Evolutionary conservation across 441 rosid species (phyloP), one percentile per base, ranked within the genome.

Genomic region (Pelargonium myrrhifolium): DNA sequence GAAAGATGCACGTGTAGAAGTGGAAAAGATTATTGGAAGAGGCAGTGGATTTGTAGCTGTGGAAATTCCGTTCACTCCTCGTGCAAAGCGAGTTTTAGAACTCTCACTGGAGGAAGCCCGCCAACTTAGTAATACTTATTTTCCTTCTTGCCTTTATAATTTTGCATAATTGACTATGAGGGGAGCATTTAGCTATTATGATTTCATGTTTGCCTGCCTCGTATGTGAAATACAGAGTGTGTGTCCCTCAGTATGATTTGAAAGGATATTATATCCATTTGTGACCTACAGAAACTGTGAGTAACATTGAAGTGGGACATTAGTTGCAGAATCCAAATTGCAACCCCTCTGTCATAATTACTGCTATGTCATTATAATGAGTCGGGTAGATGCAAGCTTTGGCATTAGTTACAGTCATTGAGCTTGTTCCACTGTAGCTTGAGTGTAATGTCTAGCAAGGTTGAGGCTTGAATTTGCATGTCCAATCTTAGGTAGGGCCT

Each of bases 51-150:
- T 92, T 80, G 97, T 92, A 61, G 98, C 96, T 22, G 93, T 89
- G 68, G 99, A 90, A 74, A 95, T 95, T 71, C 99, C 98, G 6
- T 95, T 95, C 76, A 95, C 99, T 61, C 99, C 98, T 64, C 97
- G 98, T 51, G 99, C 99, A 11, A 95, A 90, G 81, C 98, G 93
- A 40, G 98, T 92, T 20, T 69, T 94, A 76, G 99, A 92, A 75
- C 85, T 92, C 65, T 88, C 99, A 12, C 73, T 92, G 59, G 98
- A 94, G 72, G 99, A 94, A 83, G 99, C 99, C 59, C 92, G 98
- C 24, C 92, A 87, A 63, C 94, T 92, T 17, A 98, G 98, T 94
- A 85, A 15, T 15, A 1, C 65, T 63, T 21, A 49, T 42, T 51
- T 2, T 26, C 11, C 20, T 20, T 55, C 63, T 55, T 9, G 20